Evolutionary conservation across 306 rosid species (phyloP).

Genomic region (Quercus wislizeni): DNA sequence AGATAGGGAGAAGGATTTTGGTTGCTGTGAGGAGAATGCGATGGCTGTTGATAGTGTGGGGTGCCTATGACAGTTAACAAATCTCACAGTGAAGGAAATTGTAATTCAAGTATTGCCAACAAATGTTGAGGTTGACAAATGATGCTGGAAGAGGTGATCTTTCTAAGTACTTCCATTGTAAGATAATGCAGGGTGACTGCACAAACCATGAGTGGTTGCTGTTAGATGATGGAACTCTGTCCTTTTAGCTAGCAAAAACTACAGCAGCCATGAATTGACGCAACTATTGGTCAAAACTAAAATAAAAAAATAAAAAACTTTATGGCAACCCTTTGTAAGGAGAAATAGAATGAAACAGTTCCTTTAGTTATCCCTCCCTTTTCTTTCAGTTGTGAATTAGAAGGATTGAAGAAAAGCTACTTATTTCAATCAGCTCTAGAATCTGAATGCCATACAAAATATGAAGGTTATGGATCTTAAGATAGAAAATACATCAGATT

Average conservation of each 20-base stretch:
- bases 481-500: neutral
- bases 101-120: conserved; percentile 12
- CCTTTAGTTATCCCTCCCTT: neutral
- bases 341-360: neutral
- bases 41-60: neutral
- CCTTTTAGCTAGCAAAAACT: neutral
- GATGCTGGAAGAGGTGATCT: conserved; percentile 1
- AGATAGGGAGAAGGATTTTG: neutral
- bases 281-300: neutral
- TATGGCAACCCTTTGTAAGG: neutral
- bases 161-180: neutral
- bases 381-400: neutral
- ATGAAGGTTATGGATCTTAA: neutral
- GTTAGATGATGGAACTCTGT: conserved; percentile 7
- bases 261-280: conserved; percentile 1
- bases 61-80: neutral
- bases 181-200: conserved; percentile 7
- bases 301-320: neutral
- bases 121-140: neutral
- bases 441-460: neutral
- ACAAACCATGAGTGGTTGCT: neutral
- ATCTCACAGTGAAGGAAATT: neutral
- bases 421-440: no score
- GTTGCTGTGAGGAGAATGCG: neutral
- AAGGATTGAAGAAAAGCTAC: neutral